Base-by-base conservation (phyloP, 257 asterid genomes). In the Przewalskia tangutica region DNA sequence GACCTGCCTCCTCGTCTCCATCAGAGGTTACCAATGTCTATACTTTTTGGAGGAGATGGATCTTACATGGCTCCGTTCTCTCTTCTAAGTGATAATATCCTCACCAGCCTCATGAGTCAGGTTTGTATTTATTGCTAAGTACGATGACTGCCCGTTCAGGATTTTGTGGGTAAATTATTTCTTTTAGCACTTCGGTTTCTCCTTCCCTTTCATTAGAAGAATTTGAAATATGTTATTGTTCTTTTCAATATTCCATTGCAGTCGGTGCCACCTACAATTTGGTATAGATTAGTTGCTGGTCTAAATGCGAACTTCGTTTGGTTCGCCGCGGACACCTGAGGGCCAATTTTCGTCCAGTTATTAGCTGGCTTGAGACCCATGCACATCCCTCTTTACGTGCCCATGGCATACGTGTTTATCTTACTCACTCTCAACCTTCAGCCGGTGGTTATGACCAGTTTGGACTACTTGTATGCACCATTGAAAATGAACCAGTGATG, bases 1-100 rank as follows among this genome's bases (percentile, higher is more conserved):
- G 97, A 92, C 83, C 97, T 94, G 78, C 98, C 97, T 88, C 97
- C 97, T 83, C 88, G 84, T 81, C 97, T 94, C 83, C 92, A 82
- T 87, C 97, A 92, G 82, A 87, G 97, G 86, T 90, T 92, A 81
- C 98, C 98, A 14, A 82, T 94, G 89, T 91, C 92, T 81, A 53
- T 94, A 85, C 89, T 90, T 62, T 92, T 94, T 71, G 97, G 97
- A 79, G 98, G 98, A 89, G 92, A 94, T 88, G 98, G 98, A 79
- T 91, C 96, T 82, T 94, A 94, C 90, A 92, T 94, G 95, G 89
- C 90, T 79, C 98, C 98, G 76, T 94, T 94, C 89, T 91, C 89
- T 81, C 91, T 94, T 84, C 92, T 87, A 85, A 89, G 92, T 85
- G 97, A 94, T 83, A 91, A 90, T 83, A 91, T 94, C 76, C 90